phyloP scores from a whole-genome alignment of 768 basidiomycete species.

The Suillus decipiens region DNA sequence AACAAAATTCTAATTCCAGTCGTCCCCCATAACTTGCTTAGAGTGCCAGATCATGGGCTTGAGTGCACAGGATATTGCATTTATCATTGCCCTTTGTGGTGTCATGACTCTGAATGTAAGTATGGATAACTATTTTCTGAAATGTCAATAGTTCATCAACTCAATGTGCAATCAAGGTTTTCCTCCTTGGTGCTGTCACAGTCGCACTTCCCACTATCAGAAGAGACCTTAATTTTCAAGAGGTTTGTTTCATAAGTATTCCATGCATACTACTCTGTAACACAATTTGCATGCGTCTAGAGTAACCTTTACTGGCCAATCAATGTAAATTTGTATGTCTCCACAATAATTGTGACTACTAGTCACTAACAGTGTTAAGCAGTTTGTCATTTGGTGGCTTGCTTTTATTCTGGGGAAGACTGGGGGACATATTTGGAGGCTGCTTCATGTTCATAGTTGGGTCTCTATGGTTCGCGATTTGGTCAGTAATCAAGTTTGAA shows the following conservation, averaged over 20 bases:
- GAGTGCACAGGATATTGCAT: constrained; percentile 17
- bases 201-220: constrained; percentile 31
- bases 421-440: constrained; percentile 28
- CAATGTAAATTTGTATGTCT: constrained; percentile 27
- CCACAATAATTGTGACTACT: not conserved
- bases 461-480: constrained; percentile 34
- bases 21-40: not conserved
- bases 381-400: constrained; percentile 29
- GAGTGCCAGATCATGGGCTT: constrained; percentile 1
- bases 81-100: constrained; percentile 25
- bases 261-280: not conserved
- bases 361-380: not conserved
- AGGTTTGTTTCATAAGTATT: constrained; percentile 15
- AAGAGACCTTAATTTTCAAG: constrained; percentile 24
- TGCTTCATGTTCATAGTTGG: constrained; percentile 32
- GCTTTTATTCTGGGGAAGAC: constrained; percentile 26
- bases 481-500: constrained; percentile 18
- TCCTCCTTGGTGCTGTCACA: constrained; percentile 26
- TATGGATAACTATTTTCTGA: not conserved
- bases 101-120: constrained; percentile 29
- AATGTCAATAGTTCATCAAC: not conserved
- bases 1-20: not conserved
- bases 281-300: constrained; percentile 3
- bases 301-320: constrained; percentile 28
- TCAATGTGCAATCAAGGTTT: constrained; percentile 19